phyloP scores from a whole-genome alignment of 2,329 filamentous ascomycete genomes.

The Colletotrichum graminicola region DNA sequence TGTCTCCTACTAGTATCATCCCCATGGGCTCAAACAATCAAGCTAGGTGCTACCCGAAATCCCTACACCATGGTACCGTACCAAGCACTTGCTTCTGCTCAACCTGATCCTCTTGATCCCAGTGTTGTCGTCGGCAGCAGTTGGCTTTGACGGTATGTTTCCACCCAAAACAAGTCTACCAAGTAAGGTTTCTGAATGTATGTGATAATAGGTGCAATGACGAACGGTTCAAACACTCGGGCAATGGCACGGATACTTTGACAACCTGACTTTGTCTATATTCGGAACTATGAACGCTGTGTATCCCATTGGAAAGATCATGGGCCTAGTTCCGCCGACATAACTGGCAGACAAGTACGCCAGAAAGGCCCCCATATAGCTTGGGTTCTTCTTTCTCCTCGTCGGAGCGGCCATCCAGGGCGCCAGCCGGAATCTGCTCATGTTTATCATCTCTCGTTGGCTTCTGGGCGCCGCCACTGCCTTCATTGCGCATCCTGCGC shows the following conservation, averaged over 20 bases:
- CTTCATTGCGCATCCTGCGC: slow-evolving; percentile 48
- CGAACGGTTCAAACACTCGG: slow-evolving; percentile 56
- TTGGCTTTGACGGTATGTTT: no score
- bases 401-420: slow-evolving; percentile 50
- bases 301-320: slow-evolving; percentile 38
- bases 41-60: slow-evolving; percentile 55
- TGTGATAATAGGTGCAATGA: slow-evolving; percentile 49
- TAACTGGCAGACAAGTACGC: slow-evolving; percentile 53
- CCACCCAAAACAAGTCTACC: background rate
- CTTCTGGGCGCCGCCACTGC: slow-evolving; percentile 51
- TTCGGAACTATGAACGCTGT: slow-evolving; percentile 40
- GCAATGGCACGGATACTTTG: slow-evolving; percentile 54
- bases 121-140: no score
- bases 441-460: slow-evolving; percentile 52
- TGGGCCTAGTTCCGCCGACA: slow-evolving; percentile 23
- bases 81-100: no score
- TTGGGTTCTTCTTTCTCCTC: slow-evolving; percentile 49
- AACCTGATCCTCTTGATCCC: no score
- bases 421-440: slow-evolving; percentile 43
- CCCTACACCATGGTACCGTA: slow-evolving; percentile 57
- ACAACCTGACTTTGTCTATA: slow-evolving; percentile 17
- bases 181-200: background rate
- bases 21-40: slow-evolving; percentile 12
- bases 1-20: background rate
- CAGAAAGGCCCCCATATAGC: slow-evolving; percentile 50